These are phyloP conservation scores for Cupressus sempervirens DNA, from an alignment of 75 land plant species.

Conservation along the genomic window DNA sequence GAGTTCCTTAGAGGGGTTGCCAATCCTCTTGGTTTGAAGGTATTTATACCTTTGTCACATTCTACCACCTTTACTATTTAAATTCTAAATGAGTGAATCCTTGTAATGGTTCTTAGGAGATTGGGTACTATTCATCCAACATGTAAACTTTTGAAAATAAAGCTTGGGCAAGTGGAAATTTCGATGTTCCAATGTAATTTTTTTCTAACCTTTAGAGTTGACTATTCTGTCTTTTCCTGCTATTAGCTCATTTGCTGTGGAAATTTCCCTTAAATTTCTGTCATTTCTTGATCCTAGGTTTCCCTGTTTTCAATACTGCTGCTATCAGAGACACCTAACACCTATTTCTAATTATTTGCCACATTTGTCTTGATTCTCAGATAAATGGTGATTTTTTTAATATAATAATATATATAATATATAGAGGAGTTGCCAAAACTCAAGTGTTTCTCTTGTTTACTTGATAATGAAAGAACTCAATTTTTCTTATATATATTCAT, in stretches of 20 bases:
- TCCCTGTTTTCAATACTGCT: background rate
- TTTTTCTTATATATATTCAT: background rate
- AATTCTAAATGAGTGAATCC: background rate
- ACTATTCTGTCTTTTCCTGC: background rate
- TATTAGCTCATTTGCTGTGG: background rate
- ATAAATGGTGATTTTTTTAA: background rate
- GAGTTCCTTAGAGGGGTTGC: slow-evolving; percentile 66
- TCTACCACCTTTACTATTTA: background rate
- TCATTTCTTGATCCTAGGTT: background rate
- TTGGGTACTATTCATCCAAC: background rate
- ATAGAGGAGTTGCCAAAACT: background rate
- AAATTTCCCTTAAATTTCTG: background rate
- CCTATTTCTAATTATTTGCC: background rate
- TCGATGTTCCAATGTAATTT: background rate
- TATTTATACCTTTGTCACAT: slow-evolving; percentile 5
- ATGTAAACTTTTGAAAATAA: background rate
- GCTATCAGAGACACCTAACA: background rate
- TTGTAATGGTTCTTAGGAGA: background rate
- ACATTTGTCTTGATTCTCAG: background rate
- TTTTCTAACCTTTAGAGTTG: background rate
- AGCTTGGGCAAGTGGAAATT: background rate
- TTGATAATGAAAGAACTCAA: background rate
- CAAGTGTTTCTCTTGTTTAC: background rate
- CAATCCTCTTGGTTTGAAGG: slow-evolving; percentile 73
- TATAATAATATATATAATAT: background rate